These are phyloP conservation scores for Cyclospora cayetanensis DNA, from an alignment of 169 alveolate species.

Conservation along the genomic window DNA sequence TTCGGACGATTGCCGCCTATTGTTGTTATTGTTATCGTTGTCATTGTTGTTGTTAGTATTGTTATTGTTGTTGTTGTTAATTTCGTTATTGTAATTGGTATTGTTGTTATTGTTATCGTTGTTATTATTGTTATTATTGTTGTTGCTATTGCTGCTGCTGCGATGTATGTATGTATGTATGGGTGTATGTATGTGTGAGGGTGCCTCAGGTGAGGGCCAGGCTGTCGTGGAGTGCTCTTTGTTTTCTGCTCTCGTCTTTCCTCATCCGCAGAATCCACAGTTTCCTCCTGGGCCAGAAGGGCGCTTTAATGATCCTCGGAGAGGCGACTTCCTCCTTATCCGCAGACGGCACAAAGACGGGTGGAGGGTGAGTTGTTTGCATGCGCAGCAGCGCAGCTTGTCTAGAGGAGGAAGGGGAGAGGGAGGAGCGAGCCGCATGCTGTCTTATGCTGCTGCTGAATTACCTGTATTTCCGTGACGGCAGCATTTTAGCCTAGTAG, in stretches of 20 bases:
- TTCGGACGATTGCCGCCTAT: not conserved
- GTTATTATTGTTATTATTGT: not conserved
- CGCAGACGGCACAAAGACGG: conserved; percentile 72
- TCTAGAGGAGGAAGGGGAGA: not conserved
- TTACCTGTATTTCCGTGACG: no score
- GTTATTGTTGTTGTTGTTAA: not conserved
- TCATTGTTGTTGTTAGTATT: not conserved
- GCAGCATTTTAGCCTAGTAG: no score
- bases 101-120: not conserved
- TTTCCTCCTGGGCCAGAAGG: conserved; percentile 51
- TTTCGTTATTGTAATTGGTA: no score
- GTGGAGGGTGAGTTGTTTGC: conserved; percentile 65
- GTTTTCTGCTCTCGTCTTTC: conserved; percentile 79
- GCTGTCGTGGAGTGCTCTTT: conserved; percentile 77
- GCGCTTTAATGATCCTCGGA: conserved; percentile 71
- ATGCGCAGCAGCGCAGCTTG: not conserved
- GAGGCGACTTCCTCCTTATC: conserved; percentile 80
- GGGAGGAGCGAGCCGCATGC: not conserved
- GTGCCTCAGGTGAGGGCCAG: conserved; percentile 70
- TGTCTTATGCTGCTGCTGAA: no score
- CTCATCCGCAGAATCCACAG: conserved; percentile 76
- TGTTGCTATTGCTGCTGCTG: not conserved
- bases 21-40: not conserved
- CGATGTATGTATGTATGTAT: not conserved
- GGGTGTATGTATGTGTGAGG: no score